Evolutionary conservation across 495 filamentous ascomycete species (phyloP), one percentile per base, ranked within the genome.

Genomic region (Penicillium salamii): DNA sequence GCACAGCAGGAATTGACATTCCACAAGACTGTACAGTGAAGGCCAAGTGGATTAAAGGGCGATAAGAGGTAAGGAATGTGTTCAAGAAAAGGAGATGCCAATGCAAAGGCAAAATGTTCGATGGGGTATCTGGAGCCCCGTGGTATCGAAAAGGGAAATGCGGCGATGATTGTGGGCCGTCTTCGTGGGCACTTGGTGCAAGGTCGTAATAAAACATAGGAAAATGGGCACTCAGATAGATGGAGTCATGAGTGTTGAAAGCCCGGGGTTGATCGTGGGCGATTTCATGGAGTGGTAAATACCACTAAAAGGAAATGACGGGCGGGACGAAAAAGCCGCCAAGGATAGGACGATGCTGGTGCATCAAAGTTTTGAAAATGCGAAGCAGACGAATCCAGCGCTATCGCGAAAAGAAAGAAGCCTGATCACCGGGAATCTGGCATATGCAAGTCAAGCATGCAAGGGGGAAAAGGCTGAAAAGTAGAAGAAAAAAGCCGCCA

Each of bases 41-140:
- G 49, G 53, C 37, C 53, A 53, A 60, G 43, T 45, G 53, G 61
- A 73, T 71, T 69, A 71, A 73, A 69, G 58, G 61, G 62, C 56
- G 49, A 54, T 72, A 69, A 46, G 31, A 37, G 53, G n/a, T 41
- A 57, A 42, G 44, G 44, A 54, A 62, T 54, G 51, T 55, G 47
- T 45, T 37, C 24, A 37, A 37, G 41, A 62, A 56, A 64, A 61
- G 55, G 56, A 65, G 62, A 59, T 59, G 62, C 59, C 58, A 53
- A 49, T 50, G 32, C 19, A 33, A 12, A 33, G 48, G 35, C 52
- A 38, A 13, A 23, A 39, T 38, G 35, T 32, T 48, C 26, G 36
- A 49, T 47, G 28, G 46, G 41, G 40, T 35, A 49, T 32, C 33
- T 52, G 20, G 46, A 52, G 31, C 15, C 21, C 28, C 20, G 33